phyloP scores from a whole-genome alignment of 2,329 filamentous ascomycete species.

The Fusarium irregulare region DNA sequence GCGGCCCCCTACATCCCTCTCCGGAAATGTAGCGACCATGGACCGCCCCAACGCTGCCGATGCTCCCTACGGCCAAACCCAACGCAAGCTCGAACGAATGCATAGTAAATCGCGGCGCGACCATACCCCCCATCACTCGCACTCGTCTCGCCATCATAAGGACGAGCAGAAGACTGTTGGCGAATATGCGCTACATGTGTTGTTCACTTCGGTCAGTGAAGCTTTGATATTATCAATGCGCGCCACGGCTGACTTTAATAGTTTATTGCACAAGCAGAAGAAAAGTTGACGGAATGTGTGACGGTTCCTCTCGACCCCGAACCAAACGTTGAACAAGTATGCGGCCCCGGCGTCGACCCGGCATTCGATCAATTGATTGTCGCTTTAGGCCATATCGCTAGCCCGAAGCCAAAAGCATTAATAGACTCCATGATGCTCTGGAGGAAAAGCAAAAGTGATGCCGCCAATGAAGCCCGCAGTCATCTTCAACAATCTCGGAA shows the following conservation, averaged over 20 bases:
- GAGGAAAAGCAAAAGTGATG: slow-evolving; percentile 95
- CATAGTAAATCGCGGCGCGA: slow-evolving; percentile 77
- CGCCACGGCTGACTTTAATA: slow-evolving; percentile 49
- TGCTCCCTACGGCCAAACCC: slow-evolving; percentile 56
- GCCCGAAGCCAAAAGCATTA: slow-evolving; percentile 91
- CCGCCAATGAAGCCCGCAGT: slow-evolving; percentile 75
- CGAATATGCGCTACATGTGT: slow-evolving; percentile 94
- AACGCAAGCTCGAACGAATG: slow-evolving; percentile 68
- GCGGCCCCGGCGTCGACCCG: slow-evolving; percentile 87
- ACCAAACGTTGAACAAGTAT: slow-evolving; percentile 87
- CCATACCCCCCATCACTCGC: slow-evolving; percentile 78
- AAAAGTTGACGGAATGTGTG: slow-evolving; percentile 91
- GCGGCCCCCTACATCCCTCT: slow-evolving; percentile 62
- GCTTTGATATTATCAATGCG: background rate
- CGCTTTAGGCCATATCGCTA: slow-evolving; percentile 92
- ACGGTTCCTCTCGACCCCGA: slow-evolving; percentile 82
- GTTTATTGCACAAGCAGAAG: slow-evolving; percentile 97
- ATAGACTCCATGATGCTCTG: slow-evolving; percentile 99
- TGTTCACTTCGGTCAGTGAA: slow-evolving; percentile 84
- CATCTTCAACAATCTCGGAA: slow-evolving; percentile 66
- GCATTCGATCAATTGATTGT: slow-evolving; percentile 94
- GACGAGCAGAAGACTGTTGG: slow-evolving; percentile 92
- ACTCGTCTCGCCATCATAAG: slow-evolving; percentile 74
- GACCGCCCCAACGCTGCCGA: slow-evolving; percentile 63
- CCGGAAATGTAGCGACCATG: slow-evolving; percentile 53